phyloP scores from a whole-genome alignment of 2,329 filamentous ascomycete genomes.

The Coleophoma cylindrospora region DNA sequence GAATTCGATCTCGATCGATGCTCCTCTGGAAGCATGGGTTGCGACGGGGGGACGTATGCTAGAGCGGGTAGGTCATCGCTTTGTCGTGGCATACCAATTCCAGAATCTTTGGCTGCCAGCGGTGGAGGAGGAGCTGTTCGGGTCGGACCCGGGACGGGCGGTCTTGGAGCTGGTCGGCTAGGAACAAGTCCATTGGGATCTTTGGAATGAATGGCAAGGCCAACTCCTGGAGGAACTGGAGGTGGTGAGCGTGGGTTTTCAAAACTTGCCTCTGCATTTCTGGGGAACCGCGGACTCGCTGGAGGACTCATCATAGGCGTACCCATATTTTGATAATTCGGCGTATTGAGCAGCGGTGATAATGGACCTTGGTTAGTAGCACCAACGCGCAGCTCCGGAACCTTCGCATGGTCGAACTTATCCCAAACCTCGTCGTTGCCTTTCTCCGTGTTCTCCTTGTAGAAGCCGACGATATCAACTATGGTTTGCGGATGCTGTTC shows the following conservation, averaged over 20 bases:
- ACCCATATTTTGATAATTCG: conserved; percentile 52
- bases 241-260: conserved; percentile 94
- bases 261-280: conserved; percentile 89
- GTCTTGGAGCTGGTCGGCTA: conserved; percentile 78
- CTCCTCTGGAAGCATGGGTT: conserved; percentile 60
- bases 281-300: conserved; percentile 79
- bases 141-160: conserved; percentile 66
- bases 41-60: conserved; percentile 24
- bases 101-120: conserved; percentile 56
- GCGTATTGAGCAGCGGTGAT: conserved; percentile 40
- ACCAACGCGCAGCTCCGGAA: conserved; percentile 44
- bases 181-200: conserved; percentile 63
- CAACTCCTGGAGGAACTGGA: conserved; percentile 56
- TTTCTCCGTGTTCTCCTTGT: conserved; percentile 85
- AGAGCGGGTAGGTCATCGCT: conserved; percentile 45
- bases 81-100: conserved; percentile 54
- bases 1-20: conserved; percentile 67
- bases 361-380: conserved; percentile 13
- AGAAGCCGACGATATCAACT: conserved; percentile 93
- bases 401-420: conserved; percentile 87
- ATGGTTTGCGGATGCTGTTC: conserved; percentile 94
- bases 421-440: conserved; percentile 80
- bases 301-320: conserved; percentile 67
- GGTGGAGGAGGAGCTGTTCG: conserved; percentile 52
- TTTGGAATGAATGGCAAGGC: conserved; percentile 36